Conservation (phyloP, 2,329 filamentous ascomycete genomes). For the Hypoxylon sp. region DNA sequence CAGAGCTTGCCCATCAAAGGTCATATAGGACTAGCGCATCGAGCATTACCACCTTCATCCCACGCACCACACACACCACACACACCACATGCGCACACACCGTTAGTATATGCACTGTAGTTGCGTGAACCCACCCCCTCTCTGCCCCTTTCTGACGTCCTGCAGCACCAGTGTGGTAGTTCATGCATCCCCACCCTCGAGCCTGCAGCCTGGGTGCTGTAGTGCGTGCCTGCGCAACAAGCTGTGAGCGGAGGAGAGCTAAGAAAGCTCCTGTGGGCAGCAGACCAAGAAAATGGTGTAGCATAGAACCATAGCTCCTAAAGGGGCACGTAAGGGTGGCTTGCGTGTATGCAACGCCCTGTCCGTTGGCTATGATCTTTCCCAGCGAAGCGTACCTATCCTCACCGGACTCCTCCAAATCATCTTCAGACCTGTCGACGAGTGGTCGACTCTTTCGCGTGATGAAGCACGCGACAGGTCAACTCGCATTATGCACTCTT, state of each 20-base stretch:
- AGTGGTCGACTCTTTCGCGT: slow-evolving; percentile 20
- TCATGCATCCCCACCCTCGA: slow-evolving; percentile 34
- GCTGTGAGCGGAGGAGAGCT: too few species aligned
- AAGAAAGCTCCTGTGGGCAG: slow-evolving; percentile 19
- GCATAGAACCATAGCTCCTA: too few species aligned
- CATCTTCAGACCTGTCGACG: slow-evolving; percentile 6
- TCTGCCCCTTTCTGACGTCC: slow-evolving; percentile 26
- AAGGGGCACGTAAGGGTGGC: slow-evolving; percentile 28
- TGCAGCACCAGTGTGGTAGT: slow-evolving; percentile 27
- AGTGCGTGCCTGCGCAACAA: neutral
- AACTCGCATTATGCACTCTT: slow-evolving; percentile 11
- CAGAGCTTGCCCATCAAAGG: slow-evolving; percentile 19
- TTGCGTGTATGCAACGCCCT: slow-evolving; percentile 12
- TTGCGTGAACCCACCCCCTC: slow-evolving; percentile 5
- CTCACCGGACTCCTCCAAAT: slow-evolving; percentile 2
- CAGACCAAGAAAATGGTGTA: slow-evolving; percentile 20
- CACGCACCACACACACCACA: slow-evolving; percentile 7
- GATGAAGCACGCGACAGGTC: slow-evolving; percentile 22
- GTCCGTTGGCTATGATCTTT: slow-evolving; percentile 5
- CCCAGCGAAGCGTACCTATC: slow-evolving; percentile 12
- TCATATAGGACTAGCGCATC: slow-evolving; percentile 27
- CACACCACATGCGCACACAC: neutral
- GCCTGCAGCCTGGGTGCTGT: slow-evolving; percentile 14
- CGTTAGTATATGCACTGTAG: slow-evolving; percentile 21
- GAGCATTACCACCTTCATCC: slow-evolving; percentile 28